phyloP scores from a whole-genome alignment of 495 filamentous ascomycete genomes.

The Apiosordaria backusii region DNA sequence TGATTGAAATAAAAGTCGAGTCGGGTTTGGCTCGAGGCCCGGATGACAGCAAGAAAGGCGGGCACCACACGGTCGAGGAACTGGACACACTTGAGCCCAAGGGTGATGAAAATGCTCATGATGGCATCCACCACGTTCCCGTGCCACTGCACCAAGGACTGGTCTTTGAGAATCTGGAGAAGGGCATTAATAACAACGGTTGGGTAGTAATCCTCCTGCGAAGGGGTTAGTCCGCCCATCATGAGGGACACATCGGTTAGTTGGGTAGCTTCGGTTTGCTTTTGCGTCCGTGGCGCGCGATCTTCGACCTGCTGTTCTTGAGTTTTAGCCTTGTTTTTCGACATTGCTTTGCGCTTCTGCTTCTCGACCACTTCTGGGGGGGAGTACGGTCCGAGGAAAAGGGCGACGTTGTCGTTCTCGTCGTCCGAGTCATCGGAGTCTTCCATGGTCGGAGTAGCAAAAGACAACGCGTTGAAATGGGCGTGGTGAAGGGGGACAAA shows the following conservation, averaged over 20 bases:
- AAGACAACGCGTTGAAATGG: conserved; percentile 13
- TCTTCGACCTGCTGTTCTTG: conserved; percentile 53
- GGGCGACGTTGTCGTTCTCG: background rate
- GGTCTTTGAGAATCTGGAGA: conserved; percentile 84
- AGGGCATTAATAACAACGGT: conserved; percentile 96
- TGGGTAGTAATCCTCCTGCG: conserved; percentile 96
- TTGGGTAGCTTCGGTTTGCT: conserved; percentile 56
- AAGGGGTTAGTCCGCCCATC: conserved; percentile 95
- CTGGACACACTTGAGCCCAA: conserved; percentile 90
- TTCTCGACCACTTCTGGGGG: background rate
- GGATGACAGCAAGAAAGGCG: conserved; percentile 83
- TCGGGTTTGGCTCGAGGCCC: conserved; percentile 63
- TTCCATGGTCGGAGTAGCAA: conserved; percentile 12
- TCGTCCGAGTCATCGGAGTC: conserved; percentile 18
- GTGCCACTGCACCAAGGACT: conserved; percentile 81
- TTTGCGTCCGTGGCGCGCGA: conserved; percentile 59
- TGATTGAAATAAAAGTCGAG: conserved; percentile 97
- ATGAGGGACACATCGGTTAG: conserved; percentile 94
- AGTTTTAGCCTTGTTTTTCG: conserved; percentile 41
- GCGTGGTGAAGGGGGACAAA: conserved; percentile 9
- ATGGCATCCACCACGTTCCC: conserved; percentile 96
- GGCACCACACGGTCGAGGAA: conserved; percentile 92
- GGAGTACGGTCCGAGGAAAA: background rate
- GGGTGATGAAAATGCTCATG: conserved; percentile 95
- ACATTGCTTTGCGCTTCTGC: conserved; percentile 43